A percentile compares a stretch with the other conserved stretches of the same genome.
Conservation (phyloP, 495 filamentous ascomycete species). For the Platismatia glauca region DNA sequence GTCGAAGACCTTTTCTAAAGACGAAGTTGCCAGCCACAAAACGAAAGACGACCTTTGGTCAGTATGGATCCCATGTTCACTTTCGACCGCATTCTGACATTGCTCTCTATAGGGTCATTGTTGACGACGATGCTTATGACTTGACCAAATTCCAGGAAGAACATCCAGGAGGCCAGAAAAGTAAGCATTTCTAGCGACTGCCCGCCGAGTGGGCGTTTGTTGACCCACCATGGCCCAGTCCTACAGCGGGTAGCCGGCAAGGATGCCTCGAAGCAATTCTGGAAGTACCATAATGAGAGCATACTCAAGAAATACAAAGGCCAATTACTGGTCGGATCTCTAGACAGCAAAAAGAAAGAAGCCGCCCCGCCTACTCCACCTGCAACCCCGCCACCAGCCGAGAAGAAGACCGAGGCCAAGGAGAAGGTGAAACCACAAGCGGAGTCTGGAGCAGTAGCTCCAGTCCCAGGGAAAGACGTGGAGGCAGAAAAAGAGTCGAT, state of each 20-base stretch:
- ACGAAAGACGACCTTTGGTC: slow-evolving; percentile 71
- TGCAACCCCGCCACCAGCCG: slow-evolving; percentile 43
- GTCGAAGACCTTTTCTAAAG: slow-evolving; percentile 76
- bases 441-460: slow-evolving; percentile 38
- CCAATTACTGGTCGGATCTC: slow-evolving; percentile 77
- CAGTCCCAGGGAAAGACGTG: slow-evolving; percentile 36
- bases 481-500: slow-evolving; percentile 56
- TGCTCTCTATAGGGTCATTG: slow-evolving; percentile 44
- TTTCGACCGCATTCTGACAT: not conserved
- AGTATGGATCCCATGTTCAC: not conserved
- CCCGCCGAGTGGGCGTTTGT: not conserved
- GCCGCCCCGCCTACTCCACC: slow-evolving; percentile 46
- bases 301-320: slow-evolving; percentile 94
- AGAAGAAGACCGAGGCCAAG: slow-evolving; percentile 43
- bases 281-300: slow-evolving; percentile 96
- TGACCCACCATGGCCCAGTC: slow-evolving; percentile 39
- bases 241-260: slow-evolving; percentile 89
- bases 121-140: slow-evolving; percentile 96
- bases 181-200: slow-evolving; percentile 34
- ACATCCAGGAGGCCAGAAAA: slow-evolving; percentile 96
- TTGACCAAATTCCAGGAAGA: slow-evolving; percentile 90
- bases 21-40: slow-evolving; percentile 85
- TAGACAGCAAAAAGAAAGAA: slow-evolving; percentile 72
- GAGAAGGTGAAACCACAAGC: slow-evolving; percentile 33
- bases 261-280: slow-evolving; percentile 96